Base-by-base conservation (phyloP, 2,329 filamentous ascomycete genomes). In the Mariannaea elegans region DNA sequence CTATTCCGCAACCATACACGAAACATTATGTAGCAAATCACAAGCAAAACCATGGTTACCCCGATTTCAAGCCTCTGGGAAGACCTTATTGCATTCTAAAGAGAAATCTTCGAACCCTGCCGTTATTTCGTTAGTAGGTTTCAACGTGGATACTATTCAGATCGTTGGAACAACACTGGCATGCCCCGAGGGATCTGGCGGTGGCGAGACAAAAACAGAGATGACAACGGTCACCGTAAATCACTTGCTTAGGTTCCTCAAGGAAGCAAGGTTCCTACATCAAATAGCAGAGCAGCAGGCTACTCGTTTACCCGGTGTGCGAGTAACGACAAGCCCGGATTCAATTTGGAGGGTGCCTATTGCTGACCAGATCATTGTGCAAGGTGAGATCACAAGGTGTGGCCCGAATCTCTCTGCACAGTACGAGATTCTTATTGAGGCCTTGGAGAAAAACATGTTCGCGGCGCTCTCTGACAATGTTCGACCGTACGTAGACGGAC, bases 1-100 rank as follows among this genome's bases (percentile, higher is more conserved):
- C 19, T 49, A 24, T 16, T 49, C 46, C 2, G 46, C 10, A 3
- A 49, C 46, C 9, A 49, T 49, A 49, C 31, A 49, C 32, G 46
- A 49, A 38, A 49, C 46, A n/a, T 12, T 49, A 7, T 49, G 46
- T 31, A 49, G 46, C 31, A 49, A 49, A 38, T 49, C 32, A 8
- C 46, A 49, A 8, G 31, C 46, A 4, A 49, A 49, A 27, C 4
- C 5, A 7, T 38, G 46, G 46, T 9, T 49, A 18, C 31, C 46
- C 9, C 12, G 1, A 6, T 49, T 49, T n/a, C 36, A 49, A 21
- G 46, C 21, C 2, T 36, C 31, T 18, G 31, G 46, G n/a, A n/a
- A 49, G 9, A 49, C 18, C 7, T 7, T 5, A 18, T 24, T 49
- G 14, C 23, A 32, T 27, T 10, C 7, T 9, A 14, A 31, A 16